Conservation (phyloP, 352 stramenopile genomes). For the Phytophthora fragariaefolia region DNA sequence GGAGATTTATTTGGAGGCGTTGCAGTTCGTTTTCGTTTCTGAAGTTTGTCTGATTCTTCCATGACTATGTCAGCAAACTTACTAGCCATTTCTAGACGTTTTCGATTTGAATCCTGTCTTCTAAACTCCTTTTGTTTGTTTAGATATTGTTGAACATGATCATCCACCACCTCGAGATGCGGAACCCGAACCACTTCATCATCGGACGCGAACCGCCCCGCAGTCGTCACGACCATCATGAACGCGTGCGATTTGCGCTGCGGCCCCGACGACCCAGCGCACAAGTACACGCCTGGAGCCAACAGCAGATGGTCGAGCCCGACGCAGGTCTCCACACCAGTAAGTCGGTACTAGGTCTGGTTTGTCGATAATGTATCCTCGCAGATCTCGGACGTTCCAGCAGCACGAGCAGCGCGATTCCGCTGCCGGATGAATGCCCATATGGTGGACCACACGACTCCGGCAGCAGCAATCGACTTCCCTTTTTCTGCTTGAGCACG, state of each 20-base stretch:
- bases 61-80: neutral
- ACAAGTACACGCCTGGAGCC: neutral
- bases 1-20: neutral
- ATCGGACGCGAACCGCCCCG: neutral
- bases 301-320: too few relatives aligned
- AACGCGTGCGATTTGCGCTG: slow-evolving; percentile 2
- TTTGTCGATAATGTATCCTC: slow-evolving; percentile 2
- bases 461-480: neutral
- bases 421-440: neutral
- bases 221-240: neutral
- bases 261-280: neutral
- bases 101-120: neutral
- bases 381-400: neutral
- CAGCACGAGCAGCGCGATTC: slow-evolving; percentile 4
- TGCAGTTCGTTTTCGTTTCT: neutral
- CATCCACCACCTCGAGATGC: neutral
- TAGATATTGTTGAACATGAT: neutral
- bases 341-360: neutral
- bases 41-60: neutral
- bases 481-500: neutral
- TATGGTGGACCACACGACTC: slow-evolving; percentile 10
- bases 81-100: neutral
- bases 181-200: neutral
- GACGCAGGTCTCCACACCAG: neutral
- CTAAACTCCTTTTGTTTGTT: neutral